Evolutionary conservation across 371 early-diverging fungal genomes (phyloP).

Genomic region (Pancytospora philotis): DNA sequence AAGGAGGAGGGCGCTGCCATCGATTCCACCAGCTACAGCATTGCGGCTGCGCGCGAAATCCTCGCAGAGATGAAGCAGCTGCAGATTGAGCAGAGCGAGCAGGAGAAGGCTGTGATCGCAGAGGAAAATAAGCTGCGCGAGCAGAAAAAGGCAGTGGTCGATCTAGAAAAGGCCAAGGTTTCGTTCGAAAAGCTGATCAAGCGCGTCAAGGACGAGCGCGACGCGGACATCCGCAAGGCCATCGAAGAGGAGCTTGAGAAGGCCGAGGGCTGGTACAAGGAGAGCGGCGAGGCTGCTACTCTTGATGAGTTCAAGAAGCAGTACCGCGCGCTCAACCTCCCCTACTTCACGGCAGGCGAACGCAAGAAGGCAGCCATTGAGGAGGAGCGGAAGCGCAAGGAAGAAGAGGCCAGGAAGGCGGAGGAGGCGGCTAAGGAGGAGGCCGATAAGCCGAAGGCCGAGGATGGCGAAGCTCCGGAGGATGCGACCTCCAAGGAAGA

Average conservation of each 20-base stretch:
- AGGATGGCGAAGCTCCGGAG: too few species aligned
- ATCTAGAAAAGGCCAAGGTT: not conserved
- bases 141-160: not conserved
- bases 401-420: too few species aligned
- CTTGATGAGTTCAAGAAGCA: not conserved
- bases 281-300: slow-evolving; percentile 3
- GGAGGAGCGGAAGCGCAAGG: too few species aligned
- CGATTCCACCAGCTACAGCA: too few species aligned
- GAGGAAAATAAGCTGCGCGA: not conserved
- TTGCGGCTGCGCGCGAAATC: not conserved
- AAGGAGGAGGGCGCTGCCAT: too few species aligned
- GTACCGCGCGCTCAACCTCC: too few species aligned
- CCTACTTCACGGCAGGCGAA: too few species aligned
- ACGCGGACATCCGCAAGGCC: not conserved
- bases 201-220: not conserved
- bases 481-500: too few species aligned
- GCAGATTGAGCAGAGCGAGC: not conserved
- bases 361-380: too few species aligned
- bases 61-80: not conserved
- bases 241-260: slow-evolving; percentile 20
- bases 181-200: slow-evolving; percentile 3
- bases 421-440: too few species aligned
- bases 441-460: too few species aligned
- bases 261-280: too few species aligned
- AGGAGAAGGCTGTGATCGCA: not conserved